Percentiles rank a stretch among this genome's conserved stretches.
These are phyloP conservation scores for Brettanomyces sp. DNA, from an alignment of 805 yeast species.

Conservation along the genomic window DNA sequence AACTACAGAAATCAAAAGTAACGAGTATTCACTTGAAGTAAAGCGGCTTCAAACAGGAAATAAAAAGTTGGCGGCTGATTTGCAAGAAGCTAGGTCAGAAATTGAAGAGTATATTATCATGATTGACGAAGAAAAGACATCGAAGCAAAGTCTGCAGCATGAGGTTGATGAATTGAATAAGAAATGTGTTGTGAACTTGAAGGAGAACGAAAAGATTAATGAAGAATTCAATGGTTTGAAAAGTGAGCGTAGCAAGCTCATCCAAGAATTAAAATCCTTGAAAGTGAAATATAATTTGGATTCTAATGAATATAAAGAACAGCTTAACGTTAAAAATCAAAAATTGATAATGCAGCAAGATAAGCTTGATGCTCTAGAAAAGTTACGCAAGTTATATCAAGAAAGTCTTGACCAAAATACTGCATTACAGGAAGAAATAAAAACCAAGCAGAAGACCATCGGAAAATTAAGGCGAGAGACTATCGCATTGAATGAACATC, in stretches of 20 bases:
- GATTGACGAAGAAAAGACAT: conserved; percentile 31
- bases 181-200: conserved; percentile 17
- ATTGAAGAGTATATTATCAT: conserved; percentile 27
- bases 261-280: conserved; percentile 1
- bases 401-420: conserved; percentile 16
- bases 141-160: conserved; percentile 36
- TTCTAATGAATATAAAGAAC: conserved; percentile 13
- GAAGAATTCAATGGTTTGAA: conserved; percentile 16
- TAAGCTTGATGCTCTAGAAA: conserved; percentile 6
- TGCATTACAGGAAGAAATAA: conserved; percentile 44
- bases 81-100: conserved; percentile 26
- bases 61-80: conserved; percentile 30
- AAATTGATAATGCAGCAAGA: conserved; percentile 16
- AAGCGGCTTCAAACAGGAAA: conserved; percentile 31
- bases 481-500: conserved; percentile 84
- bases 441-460: conserved; percentile 65
- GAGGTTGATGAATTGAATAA: conserved; percentile 28
- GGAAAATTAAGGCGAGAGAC: conserved; percentile 95
- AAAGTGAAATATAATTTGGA: conserved; percentile 12
- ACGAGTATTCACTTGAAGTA: conserved; percentile 31
- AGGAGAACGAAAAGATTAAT: conserved; percentile 17
- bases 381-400: conserved; percentile 9
- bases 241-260: conserved; percentile 11
- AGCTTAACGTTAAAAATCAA: conserved; percentile 11
- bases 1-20: conserved; percentile 27